Evolutionary conservation across 495 filamentous ascomycete species (phyloP).

Genomic region (Neurospora africana): DNA sequence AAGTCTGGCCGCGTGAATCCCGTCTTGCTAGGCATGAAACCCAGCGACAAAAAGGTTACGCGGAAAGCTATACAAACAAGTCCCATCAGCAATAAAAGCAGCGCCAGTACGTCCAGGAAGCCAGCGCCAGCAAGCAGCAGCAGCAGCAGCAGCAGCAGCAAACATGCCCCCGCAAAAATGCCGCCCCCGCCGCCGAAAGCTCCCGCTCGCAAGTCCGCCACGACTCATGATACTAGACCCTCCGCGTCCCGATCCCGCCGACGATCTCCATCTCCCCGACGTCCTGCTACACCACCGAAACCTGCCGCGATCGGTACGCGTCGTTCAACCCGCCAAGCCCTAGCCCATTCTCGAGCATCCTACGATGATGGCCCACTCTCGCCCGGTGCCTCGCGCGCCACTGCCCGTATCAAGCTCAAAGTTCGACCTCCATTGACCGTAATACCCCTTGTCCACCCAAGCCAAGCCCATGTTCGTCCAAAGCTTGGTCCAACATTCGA

Average conservation of each 20-base stretch:
- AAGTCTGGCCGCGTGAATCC: constrained; percentile 78
- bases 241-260: constrained; percentile 18
- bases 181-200: constrained; percentile 7
- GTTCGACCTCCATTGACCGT: constrained; percentile 25
- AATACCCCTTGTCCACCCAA: constrained; percentile 45
- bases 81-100: background rate
- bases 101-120: background rate
- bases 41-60: constrained; percentile 50
- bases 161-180: constrained; percentile 8
- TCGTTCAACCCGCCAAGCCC: constrained; percentile 22
- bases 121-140: background rate
- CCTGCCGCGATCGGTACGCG: constrained; percentile 25
- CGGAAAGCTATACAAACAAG: constrained; percentile 26
- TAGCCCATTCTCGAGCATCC: constrained; percentile 6
- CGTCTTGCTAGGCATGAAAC: constrained; percentile 58
- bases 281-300: constrained; percentile 24
- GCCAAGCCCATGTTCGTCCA: constrained; percentile 35
- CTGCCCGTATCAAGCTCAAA: constrained; percentile 34
- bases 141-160: constrained; percentile 4
- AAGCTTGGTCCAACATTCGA: constrained; percentile 41
- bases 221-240: constrained; percentile 15
- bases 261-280: constrained; percentile 23
- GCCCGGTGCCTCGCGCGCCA: constrained; percentile 16
- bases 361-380: constrained; percentile 18
- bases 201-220: constrained; percentile 7